Percentiles rank a stretch among this genome's conserved stretches.
phyloP scores from a whole-genome alignment of 192 early-diverging fungal species.

The Gonapodya prolifera region DNA sequence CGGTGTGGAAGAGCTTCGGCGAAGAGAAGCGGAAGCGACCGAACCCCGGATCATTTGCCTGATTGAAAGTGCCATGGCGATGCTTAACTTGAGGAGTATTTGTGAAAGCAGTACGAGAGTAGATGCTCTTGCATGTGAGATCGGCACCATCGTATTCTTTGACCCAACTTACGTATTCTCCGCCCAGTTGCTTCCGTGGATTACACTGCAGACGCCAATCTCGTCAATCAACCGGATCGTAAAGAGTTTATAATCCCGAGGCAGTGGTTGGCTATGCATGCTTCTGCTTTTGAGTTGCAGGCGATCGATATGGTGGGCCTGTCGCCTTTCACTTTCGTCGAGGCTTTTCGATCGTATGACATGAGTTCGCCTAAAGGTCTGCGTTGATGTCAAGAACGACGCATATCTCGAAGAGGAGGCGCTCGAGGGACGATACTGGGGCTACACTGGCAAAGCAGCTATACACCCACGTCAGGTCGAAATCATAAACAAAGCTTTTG shows the following conservation, averaged over 20 bases:
- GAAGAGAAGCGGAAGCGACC: not conserved
- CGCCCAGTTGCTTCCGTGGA: constrained; percentile 75
- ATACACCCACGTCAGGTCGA: constrained; percentile 87
- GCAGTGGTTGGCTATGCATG: constrained; percentile 63
- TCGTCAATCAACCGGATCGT: constrained; percentile 57
- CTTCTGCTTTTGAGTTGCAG: constrained; percentile 71
- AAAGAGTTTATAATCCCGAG: constrained; percentile 69
- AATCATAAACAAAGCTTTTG: constrained; percentile 62
- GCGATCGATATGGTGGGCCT: constrained; percentile 75
- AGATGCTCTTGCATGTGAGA: not conserved
- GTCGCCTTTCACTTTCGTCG: too few relatives aligned
- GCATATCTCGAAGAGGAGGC: constrained; percentile 64
- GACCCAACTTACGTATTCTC: not conserved
- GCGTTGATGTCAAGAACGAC: constrained; percentile 69
- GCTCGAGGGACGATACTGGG: constrained; percentile 73
- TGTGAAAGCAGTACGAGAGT: not conserved
- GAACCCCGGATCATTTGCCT: not conserved
- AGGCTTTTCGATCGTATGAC: too few relatives aligned
- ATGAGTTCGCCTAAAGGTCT: constrained; percentile 23
- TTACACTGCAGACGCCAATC: constrained; percentile 76
- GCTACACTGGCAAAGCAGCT: constrained; percentile 91
- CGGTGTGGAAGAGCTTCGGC: not conserved
- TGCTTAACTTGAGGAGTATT: not conserved
- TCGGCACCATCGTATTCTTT: not conserved
- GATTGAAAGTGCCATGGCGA: not conserved